Evolutionary conservation across 2,329 filamentous ascomycete species (phyloP).

Genomic region (Ceratocystis papillata): DNA sequence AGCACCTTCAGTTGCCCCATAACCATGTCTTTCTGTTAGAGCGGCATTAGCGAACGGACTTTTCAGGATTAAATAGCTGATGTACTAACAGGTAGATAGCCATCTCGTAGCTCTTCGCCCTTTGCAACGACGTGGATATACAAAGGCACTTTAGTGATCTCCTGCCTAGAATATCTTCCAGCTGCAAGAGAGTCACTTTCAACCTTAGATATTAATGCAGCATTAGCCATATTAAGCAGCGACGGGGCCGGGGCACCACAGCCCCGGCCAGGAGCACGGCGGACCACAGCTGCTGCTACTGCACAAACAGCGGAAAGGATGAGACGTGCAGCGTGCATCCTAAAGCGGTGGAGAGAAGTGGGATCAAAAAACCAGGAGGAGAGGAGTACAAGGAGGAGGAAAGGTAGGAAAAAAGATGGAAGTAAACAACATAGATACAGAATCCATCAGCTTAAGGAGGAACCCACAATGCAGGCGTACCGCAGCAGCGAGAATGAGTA

Average conservation of each 20-base stretch:
- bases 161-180: conserved; percentile 23
- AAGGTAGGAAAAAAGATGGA: not conserved
- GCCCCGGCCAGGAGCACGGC: conserved; percentile 24
- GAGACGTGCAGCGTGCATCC: conserved; percentile 19
- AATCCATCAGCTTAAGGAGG: not conserved
- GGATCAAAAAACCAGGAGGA: not conserved
- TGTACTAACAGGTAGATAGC: conserved; percentile 32
- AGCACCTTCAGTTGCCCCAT: conserved; percentile 37
- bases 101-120: conserved; percentile 28
- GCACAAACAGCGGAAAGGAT: conserved; percentile 19
- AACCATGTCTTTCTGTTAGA: conserved; percentile 31
- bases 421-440: not conserved
- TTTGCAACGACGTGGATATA: conserved; percentile 35
- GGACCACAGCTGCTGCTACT: conserved; percentile 17
- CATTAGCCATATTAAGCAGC: conserved; percentile 25
- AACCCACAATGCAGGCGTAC: not conserved
- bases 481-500: not conserved
- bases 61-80: not conserved
- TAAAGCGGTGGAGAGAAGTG: conserved; percentile 8
- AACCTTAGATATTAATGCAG: conserved; percentile 25
- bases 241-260: conserved; percentile 26
- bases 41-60: not conserved
- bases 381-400: not conserved
- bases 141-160: conserved; percentile 30
- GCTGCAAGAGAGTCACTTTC: conserved; percentile 26